These are phyloP conservation scores for Mycena floridula DNA, from an alignment of 768 basidiomycete species.

Conservation along the genomic window DNA sequence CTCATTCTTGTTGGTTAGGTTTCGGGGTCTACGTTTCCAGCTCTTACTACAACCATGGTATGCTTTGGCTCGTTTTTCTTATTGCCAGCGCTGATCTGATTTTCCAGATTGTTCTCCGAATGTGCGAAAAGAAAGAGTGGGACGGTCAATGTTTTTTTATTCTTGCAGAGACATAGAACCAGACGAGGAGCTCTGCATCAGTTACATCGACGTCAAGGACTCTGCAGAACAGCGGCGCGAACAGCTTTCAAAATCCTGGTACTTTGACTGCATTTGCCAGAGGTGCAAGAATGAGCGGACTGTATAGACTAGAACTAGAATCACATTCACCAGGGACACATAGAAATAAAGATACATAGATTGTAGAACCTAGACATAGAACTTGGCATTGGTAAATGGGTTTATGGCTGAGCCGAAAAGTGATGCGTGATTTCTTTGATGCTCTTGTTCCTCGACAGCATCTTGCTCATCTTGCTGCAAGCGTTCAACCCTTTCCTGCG, in stretches of 20 bases:
- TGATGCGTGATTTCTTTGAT: no score
- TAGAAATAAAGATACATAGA: no score
- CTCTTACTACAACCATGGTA: constrained; percentile 68
- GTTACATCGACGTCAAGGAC: constrained; percentile 29
- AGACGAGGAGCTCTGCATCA: constrained; percentile 42
- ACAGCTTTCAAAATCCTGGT: constrained; percentile 16
- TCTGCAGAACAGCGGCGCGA: constrained; percentile 9
- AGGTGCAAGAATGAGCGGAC: constrained; percentile 17
- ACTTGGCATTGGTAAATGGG: no score
- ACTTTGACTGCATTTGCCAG: constrained; percentile 17
- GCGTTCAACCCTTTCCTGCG: no score
- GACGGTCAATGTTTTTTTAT: constrained; percentile 32
- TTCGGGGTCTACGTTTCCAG: constrained; percentile 44
- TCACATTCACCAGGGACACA: no score
- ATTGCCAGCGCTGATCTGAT: background rate
- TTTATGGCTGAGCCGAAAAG: no score
- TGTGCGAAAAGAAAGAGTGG: constrained; percentile 30
- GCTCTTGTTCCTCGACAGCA: no score
- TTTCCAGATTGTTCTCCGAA: constrained; percentile 36
- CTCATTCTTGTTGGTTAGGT: no score
- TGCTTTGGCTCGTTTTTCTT: constrained; percentile 5
- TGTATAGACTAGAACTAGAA: no score
- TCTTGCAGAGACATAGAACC: constrained; percentile 24
- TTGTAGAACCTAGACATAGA: no score
- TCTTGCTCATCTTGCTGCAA: no score